Percentiles rank a stretch among this genome's conserved stretches.
Evolutionary conservation across 306 rosid genomes (phyloP).

Genomic region (Quercus ilex): DNA sequence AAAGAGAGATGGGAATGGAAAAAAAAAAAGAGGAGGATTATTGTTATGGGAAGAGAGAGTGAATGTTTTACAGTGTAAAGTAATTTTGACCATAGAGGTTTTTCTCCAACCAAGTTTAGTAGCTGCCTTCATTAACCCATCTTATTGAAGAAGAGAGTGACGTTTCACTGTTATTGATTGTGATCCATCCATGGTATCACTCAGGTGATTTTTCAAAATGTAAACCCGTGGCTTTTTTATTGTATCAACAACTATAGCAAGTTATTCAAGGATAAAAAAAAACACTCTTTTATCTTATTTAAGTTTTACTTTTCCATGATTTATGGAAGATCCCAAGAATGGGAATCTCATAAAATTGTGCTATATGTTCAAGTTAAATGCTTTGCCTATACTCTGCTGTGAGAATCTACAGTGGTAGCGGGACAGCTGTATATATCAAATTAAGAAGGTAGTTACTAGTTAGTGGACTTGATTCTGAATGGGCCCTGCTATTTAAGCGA

Average conservation of each 20-base stretch:
- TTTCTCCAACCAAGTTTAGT: constrained; percentile 17
- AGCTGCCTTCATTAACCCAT: constrained; percentile 17
- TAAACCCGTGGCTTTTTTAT: constrained; percentile 15
- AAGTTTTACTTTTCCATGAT: background rate
- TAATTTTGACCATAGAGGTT: constrained; percentile 18
- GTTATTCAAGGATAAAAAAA: too few relatives aligned
- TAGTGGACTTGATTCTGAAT: constrained; percentile 19
- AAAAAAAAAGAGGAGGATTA: constrained; percentile 13
- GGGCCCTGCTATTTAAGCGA: constrained; percentile 32
- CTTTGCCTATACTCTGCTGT: constrained; percentile 2
- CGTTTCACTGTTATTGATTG: constrained; percentile 21
- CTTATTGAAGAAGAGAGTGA: constrained; percentile 1
- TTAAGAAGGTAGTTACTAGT: constrained; percentile 36
- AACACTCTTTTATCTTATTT: background rate
- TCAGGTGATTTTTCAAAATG: constrained; percentile 16
- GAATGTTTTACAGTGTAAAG: constrained; percentile 20
- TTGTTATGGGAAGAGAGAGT: too few relatives aligned
- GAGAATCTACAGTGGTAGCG: constrained; percentile 9
- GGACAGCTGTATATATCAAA: constrained; percentile 29
- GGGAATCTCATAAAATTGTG: background rate
- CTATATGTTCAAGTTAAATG: constrained; percentile 8
- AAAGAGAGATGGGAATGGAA: background rate
- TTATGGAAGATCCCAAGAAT: background rate
- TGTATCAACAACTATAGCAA: background rate
- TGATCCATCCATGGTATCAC: constrained; percentile 18